Evolutionary conservation across 768 basidiomycete species (phyloP).

Genomic region (Pleurotus tuoliensis): DNA sequence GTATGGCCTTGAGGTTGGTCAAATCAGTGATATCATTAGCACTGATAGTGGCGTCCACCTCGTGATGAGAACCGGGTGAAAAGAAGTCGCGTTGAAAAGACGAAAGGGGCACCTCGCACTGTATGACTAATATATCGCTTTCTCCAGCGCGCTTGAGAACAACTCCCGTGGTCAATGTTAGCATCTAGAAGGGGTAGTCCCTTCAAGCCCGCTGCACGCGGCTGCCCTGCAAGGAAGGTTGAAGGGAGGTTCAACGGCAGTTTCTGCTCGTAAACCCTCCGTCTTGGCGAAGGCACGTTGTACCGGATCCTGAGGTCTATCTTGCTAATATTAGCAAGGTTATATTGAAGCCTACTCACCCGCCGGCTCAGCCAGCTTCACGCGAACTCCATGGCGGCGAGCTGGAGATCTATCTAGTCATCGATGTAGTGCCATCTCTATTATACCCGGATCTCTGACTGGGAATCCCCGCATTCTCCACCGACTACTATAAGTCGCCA

Average conservation of each 20-base stretch:
- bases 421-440: too few relatives aligned
- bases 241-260: too few relatives aligned
- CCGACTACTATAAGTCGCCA: too few relatives aligned
- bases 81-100: neutral
- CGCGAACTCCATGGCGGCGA: too few relatives aligned
- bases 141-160: too few relatives aligned
- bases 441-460: too few relatives aligned
- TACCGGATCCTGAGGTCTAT: neutral
- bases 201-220: too few relatives aligned
- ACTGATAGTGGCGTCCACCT: slow-evolving; percentile 96
- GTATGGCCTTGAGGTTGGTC: slow-evolving; percentile 63
- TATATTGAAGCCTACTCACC: neutral
- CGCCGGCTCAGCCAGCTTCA: neutral
- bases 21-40: slow-evolving; percentile 79
- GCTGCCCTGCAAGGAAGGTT: too few relatives aligned
- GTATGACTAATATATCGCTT: neutral
- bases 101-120: neutral
- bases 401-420: too few relatives aligned
- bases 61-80: slow-evolving; percentile 80
- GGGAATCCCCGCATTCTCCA: too few relatives aligned
- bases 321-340: neutral
- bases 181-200: too few relatives aligned
- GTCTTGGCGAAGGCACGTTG: neutral
- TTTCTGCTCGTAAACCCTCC: neutral
- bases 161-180: too few relatives aligned